phyloP scores from a whole-genome alignment of 2,329 filamentous ascomycete species.

The Trichoderma guizhouense region DNA sequence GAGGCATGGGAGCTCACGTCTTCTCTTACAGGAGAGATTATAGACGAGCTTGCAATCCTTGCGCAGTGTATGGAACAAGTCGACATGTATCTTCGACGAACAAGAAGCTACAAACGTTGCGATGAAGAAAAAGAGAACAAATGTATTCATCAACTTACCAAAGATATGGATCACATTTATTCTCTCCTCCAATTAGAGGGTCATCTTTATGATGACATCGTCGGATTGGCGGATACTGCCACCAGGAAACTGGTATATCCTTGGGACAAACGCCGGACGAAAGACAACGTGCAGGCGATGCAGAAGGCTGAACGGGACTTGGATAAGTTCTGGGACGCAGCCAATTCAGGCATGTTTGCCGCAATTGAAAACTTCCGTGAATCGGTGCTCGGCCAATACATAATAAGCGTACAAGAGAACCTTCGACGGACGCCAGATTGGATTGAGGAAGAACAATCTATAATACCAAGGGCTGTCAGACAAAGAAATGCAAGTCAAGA shows the following conservation, averaged over 20 bases:
- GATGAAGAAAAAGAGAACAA: conserved; percentile 19
- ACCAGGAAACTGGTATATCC: conserved; percentile 43
- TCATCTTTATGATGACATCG: background rate
- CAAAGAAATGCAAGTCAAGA: background rate
- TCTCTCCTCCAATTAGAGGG: background rate
- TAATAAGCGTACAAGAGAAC: conserved; percentile 22
- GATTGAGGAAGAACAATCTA: conserved; percentile 38
- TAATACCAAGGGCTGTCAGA: background rate
- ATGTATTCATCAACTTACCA: background rate
- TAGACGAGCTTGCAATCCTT: conserved; percentile 47
- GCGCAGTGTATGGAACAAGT: conserved; percentile 44
- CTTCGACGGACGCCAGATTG: conserved; percentile 50
- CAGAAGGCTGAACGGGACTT: conserved; percentile 42
- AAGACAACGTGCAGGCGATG: conserved; percentile 43
- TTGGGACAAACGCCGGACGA: conserved; percentile 42
- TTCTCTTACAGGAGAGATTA: conserved; percentile 30
- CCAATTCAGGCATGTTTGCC: conserved; percentile 19
- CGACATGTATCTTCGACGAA: conserved; percentile 48
- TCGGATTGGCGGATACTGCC: conserved; percentile 32
- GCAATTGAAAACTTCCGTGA: background rate
- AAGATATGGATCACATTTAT: background rate
- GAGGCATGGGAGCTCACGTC: conserved; percentile 38
- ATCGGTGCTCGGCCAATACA: background rate
- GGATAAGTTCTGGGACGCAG: conserved; percentile 15
- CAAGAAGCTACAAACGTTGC: conserved; percentile 36